These are phyloP conservation scores for Umbelopsis ramanniana DNA, from an alignment of 192 early-diverging fungal species.

Conservation along the genomic window DNA sequence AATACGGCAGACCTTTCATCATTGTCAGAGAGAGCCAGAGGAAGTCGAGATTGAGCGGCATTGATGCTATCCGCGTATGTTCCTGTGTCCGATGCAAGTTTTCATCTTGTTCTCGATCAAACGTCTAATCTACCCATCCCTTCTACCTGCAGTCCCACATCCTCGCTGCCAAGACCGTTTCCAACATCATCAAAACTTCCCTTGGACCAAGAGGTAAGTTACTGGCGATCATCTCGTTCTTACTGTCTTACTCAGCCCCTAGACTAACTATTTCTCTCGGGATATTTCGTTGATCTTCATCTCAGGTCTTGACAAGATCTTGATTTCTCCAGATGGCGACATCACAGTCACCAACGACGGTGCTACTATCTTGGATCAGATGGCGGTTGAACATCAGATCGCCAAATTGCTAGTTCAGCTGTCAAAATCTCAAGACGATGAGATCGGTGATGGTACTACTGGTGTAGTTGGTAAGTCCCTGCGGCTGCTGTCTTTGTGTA, in stretches of 20 bases:
- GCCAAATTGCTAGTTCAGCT: slow-evolving; percentile 97
- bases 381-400: slow-evolving; percentile 99
- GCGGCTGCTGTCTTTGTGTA: too few relatives aligned
- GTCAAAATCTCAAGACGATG: slow-evolving; percentile 98
- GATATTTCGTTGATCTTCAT: not conserved
- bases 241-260: not conserved
- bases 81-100: not conserved
- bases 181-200: slow-evolving; percentile 97
- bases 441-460: slow-evolving; percentile 99
- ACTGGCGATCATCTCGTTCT: not conserved
- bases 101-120: not conserved
- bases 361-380: slow-evolving; percentile 96
- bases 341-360: slow-evolving; percentile 99
- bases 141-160: slow-evolving; percentile 83
- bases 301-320: slow-evolving; percentile 96
- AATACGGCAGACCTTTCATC: slow-evolving; percentile 98
- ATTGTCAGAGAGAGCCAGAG: slow-evolving; percentile 97
- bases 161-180: slow-evolving; percentile 95
- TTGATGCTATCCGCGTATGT: slow-evolving; percentile 94
- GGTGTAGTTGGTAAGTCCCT: slow-evolving; percentile 88
- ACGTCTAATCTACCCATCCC: not conserved
- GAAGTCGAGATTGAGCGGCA: slow-evolving; percentile 86
- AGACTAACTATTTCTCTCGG: not conserved
- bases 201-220: slow-evolving; percentile 91
- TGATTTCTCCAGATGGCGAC: slow-evolving; percentile 99